These are phyloP conservation scores for Trametes sp. DNA, from an alignment of 1,284 basidiomycete species.

Conservation along the genomic window DNA sequence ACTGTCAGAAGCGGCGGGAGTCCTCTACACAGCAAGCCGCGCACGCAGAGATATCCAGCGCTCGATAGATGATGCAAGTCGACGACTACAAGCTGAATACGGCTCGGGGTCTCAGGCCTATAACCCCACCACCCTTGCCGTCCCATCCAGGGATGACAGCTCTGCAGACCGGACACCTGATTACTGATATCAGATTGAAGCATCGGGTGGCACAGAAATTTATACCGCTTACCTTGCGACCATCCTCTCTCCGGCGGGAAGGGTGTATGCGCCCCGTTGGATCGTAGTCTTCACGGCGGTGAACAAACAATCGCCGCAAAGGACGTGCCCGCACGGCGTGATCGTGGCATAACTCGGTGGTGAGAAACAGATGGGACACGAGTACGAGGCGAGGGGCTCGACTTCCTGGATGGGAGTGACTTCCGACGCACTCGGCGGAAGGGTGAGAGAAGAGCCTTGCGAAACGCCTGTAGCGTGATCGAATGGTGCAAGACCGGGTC, in stretches of 20 bases:
- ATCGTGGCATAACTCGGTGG: constrained; percentile 77
- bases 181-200: background rate
- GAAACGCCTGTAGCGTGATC: background rate
- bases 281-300: constrained; percentile 71
- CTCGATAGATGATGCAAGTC: background rate
- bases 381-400: constrained; percentile 68
- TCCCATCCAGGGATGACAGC: constrained; percentile 50
- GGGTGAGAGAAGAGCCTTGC: background rate
- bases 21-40: background rate
- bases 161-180: constrained; percentile 51
- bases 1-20: background rate
- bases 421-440: constrained; percentile 8
- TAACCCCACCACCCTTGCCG: constrained; percentile 49
- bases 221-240: constrained; percentile 35
- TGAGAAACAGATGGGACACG: constrained; percentile 81
- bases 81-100: constrained; percentile 34
- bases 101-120: constrained; percentile 46
- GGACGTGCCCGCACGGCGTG: constrained; percentile 81
- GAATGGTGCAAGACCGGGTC: background rate
- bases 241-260: constrained; percentile 40
- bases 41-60: background rate
- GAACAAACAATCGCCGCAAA: constrained; percentile 79
- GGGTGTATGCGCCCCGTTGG: constrained; percentile 54
- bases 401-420: constrained; percentile 9
- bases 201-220: background rate